A percentile compares a stretch with the other conserved stretches of the same genome.
Evolutionary conservation across 176 grass and related monocot genomes (phyloP).

Genomic region (Lolium rigidum): DNA sequence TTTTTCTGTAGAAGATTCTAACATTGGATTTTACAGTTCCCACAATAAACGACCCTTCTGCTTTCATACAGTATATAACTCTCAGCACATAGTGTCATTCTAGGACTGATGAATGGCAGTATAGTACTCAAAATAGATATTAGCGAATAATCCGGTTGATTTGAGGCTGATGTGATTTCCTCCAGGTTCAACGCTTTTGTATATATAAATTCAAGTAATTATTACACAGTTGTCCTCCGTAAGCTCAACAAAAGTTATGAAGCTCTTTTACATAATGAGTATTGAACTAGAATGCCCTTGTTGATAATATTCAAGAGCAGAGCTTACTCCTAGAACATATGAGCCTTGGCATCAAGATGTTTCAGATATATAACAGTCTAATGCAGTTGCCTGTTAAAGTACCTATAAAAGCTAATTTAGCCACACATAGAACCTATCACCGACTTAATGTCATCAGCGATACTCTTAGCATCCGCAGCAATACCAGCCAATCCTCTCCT

Average conservation of each 20-base stretch:
- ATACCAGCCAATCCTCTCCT: no score
- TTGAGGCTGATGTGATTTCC: neutral
- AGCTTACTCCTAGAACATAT: no score
- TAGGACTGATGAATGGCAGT: neutral
- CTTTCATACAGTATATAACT: neutral
- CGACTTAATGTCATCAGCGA: no score
- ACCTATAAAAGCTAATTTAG: no score
- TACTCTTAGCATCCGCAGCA: no score
- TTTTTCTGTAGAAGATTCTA: neutral
- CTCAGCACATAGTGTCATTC: neutral
- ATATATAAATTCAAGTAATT: neutral
- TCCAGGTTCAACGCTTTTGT: neutral
- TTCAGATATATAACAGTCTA: no score
- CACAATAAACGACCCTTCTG: neutral
- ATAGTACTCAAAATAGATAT: neutral
- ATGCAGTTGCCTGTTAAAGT: no score
- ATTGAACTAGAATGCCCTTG: no score
- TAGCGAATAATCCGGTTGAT: no score
- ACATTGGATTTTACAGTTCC: neutral
- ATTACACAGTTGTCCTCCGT: neutral
- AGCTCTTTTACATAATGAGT: neutral
- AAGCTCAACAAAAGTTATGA: neutral
- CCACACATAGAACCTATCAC: no score
- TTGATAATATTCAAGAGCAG: no score
- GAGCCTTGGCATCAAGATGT: no score